These are phyloP conservation scores for Coemansia sp. DNA, from an alignment of 192 early-diverging fungal genomes.

Conservation along the genomic window DNA sequence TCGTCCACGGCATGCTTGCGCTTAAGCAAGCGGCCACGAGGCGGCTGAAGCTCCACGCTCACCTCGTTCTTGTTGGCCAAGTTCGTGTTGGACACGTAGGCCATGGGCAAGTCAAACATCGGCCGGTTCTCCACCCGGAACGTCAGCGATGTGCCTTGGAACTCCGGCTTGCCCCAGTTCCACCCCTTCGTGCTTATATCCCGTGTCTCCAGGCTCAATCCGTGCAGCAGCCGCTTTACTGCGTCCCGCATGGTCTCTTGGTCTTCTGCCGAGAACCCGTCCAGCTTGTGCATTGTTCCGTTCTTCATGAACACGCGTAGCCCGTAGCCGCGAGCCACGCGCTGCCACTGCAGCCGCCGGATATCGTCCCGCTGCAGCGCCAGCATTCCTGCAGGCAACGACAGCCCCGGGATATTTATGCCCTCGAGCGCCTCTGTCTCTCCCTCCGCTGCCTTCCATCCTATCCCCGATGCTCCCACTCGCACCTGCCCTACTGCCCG, in stretches of 20 bases:
- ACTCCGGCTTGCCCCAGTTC: conserved; percentile 95
- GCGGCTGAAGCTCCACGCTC: conserved; percentile 79
- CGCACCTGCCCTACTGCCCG: conserved; percentile 43
- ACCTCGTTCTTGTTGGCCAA: conserved; percentile 89
- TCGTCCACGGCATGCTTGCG: conserved; percentile 65
- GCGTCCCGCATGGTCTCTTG: conserved; percentile 77
- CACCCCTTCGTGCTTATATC: conserved; percentile 89
- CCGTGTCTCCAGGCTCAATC: conserved; percentile 70
- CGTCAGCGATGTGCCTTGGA: conserved; percentile 70
- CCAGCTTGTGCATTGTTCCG: conserved; percentile 78
- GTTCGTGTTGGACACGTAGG: conserved; percentile 82
- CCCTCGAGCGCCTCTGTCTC: conserved; percentile 36
- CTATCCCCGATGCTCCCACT: conserved; percentile 45
- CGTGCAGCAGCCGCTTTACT: conserved; percentile 68
- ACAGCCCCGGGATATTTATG: conserved; percentile 30
- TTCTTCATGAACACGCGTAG: conserved; percentile 74
- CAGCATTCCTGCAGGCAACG: conserved; percentile 30
- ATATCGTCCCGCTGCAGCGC: conserved; percentile 60
- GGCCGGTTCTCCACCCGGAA: conserved; percentile 81
- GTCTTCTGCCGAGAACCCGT: conserved; percentile 79
- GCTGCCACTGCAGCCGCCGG: conserved; percentile 72
- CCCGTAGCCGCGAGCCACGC: conserved; percentile 83
- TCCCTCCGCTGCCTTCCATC: conserved; percentile 54
- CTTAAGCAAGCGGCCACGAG: conserved; percentile 58
- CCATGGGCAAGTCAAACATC: conserved; percentile 89